Conservation (phyloP, 202 grass and related monocot species). For the Dendrocalamus latiflorus region DNA sequence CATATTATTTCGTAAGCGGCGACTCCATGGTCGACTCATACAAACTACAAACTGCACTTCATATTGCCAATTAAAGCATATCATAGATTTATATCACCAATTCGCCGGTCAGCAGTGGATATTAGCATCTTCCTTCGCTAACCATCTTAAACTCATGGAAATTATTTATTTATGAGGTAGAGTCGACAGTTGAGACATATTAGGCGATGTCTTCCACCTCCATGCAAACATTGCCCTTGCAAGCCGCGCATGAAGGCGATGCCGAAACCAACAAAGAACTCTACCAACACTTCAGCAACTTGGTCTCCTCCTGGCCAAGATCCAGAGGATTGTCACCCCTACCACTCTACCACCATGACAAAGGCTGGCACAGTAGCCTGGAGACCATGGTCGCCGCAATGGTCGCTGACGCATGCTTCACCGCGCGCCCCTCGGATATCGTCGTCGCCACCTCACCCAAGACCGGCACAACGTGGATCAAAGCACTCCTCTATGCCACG, state of each 20-base stretch:
- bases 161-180: too few species aligned
- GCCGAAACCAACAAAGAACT: background rate
- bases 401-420: constrained; percentile 25
- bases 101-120: too few species aligned
- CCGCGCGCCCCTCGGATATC: constrained; percentile 29
- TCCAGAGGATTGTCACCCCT: background rate
- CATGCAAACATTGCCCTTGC: background rate
- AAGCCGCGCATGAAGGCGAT: background rate
- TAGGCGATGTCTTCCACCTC: too few species aligned
- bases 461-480: constrained; percentile 52
- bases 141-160: too few species aligned
- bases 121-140: too few species aligned
- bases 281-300: background rate
- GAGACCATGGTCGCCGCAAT: background rate
- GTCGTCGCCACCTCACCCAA: constrained; percentile 40
- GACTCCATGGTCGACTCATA: too few species aligned
- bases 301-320: constrained; percentile 14
- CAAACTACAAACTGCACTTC: too few species aligned
- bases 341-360: background rate
- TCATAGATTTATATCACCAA: too few species aligned
- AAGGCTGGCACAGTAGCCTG: background rate
- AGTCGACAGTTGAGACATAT: too few species aligned
- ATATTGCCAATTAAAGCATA: too few species aligned
- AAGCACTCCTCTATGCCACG: constrained; percentile 28
- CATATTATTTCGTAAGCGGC: too few species aligned